Conservation (phyloP, 495 filamentous ascomycete species). For the Immersiella caudata region DNA sequence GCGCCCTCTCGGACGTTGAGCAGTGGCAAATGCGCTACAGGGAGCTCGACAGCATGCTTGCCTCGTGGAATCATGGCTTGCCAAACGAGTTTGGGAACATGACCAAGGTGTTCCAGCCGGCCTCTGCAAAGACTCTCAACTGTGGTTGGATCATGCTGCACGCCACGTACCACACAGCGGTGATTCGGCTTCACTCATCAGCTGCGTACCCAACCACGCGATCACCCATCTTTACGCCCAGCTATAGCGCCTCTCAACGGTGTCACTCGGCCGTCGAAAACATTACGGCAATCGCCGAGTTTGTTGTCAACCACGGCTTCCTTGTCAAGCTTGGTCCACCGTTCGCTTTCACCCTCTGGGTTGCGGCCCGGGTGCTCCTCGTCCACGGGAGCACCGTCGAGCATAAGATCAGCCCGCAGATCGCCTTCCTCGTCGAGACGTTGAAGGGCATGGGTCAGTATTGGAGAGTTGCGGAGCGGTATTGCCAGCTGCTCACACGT, state of each 20-base stretch:
- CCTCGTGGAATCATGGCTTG: constrained; percentile 79
- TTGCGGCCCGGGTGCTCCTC: constrained; percentile 80
- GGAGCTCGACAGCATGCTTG: constrained; percentile 74
- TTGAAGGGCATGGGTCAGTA: constrained; percentile 76
- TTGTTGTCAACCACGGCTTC: constrained; percentile 71
- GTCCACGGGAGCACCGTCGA: constrained; percentile 88
- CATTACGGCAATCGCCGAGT: constrained; percentile 72
- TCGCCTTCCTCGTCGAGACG: constrained; percentile 77
- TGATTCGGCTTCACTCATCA: constrained; percentile 89
- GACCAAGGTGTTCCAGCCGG: constrained; percentile 67
- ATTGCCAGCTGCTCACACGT: constrained; percentile 75
- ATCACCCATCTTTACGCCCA: constrained; percentile 83
- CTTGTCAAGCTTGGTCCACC: constrained; percentile 81
- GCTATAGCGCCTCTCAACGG: constrained; percentile 77
- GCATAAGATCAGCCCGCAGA: constrained; percentile 74
- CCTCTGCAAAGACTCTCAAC: constrained; percentile 67
- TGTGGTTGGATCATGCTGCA: constrained; percentile 91
- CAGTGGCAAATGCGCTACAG: constrained; percentile 86
- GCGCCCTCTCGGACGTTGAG: constrained; percentile 78
- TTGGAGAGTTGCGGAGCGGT: constrained; percentile 83
- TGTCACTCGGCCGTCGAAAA: constrained; percentile 84
- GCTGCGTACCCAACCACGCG: constrained; percentile 87
- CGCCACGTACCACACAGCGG: constrained; percentile 70
- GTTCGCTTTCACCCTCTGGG: constrained; percentile 90
- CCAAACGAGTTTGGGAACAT: constrained; percentile 82